Evolutionary conservation across 2,329 filamentous ascomycete species (phyloP).

Genomic region (Cladosporium sp.): DNA sequence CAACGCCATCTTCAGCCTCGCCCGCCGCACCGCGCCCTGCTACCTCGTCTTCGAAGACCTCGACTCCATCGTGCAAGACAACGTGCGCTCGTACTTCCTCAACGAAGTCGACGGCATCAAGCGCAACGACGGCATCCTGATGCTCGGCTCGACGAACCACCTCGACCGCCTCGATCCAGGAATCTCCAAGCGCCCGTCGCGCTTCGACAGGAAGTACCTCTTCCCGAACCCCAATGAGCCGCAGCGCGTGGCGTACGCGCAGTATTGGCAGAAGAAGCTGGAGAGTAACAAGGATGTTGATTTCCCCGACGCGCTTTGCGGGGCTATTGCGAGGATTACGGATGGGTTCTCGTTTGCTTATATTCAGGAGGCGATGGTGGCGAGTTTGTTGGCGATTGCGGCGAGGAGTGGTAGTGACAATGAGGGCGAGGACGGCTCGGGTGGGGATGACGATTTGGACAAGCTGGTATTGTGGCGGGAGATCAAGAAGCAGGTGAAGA

Average conservation of each 20-base stretch:
- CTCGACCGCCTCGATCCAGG: constrained; percentile 67
- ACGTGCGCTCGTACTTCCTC: constrained; percentile 66
- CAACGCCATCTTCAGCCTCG: constrained; percentile 57
- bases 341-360: constrained; percentile 69
- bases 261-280: constrained; percentile 64
- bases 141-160: constrained; percentile 49
- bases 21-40: constrained; percentile 64
- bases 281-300: constrained; percentile 58
- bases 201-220: constrained; percentile 67
- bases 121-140: constrained; percentile 69
- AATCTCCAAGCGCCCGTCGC: constrained; percentile 61
- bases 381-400: constrained; percentile 61
- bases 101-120: constrained; percentile 72
- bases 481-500: constrained; percentile 64
- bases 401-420: constrained; percentile 27
- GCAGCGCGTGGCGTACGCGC: constrained; percentile 60
- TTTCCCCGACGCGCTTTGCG: constrained; percentile 60
- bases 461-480: constrained; percentile 59
- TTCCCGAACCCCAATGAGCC: constrained; percentile 59
- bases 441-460: constrained; percentile 39
- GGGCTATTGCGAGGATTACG: constrained; percentile 62
- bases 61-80: constrained; percentile 63
- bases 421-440: not conserved
- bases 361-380: constrained; percentile 69
- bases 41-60: constrained; percentile 72